Evolutionary conservation across 805 yeast genomes (phyloP), one percentile per base, ranked within the genome.

Genomic region (Saccharomycopsis javanensis): DNA sequence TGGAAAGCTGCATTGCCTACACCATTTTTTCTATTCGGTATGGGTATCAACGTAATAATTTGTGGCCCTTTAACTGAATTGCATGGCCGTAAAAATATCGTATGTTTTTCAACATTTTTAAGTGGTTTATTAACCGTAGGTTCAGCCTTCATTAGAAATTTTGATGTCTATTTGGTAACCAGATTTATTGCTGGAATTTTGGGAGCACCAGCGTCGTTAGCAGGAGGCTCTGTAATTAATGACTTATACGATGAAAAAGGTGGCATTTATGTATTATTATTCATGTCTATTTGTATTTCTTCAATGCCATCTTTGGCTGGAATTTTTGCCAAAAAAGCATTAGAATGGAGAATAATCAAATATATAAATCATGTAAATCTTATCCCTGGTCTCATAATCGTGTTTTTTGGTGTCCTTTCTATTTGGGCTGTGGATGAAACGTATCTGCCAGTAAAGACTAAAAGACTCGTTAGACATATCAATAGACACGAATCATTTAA

Each of bases 21-120:
- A 46, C 42, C 58, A 11, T 5, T 52, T 4, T 58, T 58, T 37
- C 18, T 58, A 28, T 10, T 52, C 11, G 58, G 55, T 6, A 52
- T 55, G 57, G 61, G 58, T 3, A 37, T 52, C 25, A 55, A 57
- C 50, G 54, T 55, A 1, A 27, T 55, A 1, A 13, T 55, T 23
- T 58, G 58, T 28, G 61, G 61, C 2, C 61, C 61, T 1, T 31
- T 58, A 15, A 55, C 56, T 28, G 61, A 58, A 30, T 23, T 58
- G 34, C 54, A 58, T 34, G 61, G 61, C 5, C 35, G 58, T 15
- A 58, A 58, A 30, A 58, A 55, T 16, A 25, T 55, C n/a, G 54
- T 58, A n/a, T 58, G 61, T 16, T 52, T 52, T 33, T 23, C 54
- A 15, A 51, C 55, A 7, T 48, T 55, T 11, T 15, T 55, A 7